Percentiles rank a stretch among this genome's conserved stretches.
Evolutionary conservation across 1,284 basidiomycete genomes (phyloP).

Genomic region (Irpex sp.): DNA sequence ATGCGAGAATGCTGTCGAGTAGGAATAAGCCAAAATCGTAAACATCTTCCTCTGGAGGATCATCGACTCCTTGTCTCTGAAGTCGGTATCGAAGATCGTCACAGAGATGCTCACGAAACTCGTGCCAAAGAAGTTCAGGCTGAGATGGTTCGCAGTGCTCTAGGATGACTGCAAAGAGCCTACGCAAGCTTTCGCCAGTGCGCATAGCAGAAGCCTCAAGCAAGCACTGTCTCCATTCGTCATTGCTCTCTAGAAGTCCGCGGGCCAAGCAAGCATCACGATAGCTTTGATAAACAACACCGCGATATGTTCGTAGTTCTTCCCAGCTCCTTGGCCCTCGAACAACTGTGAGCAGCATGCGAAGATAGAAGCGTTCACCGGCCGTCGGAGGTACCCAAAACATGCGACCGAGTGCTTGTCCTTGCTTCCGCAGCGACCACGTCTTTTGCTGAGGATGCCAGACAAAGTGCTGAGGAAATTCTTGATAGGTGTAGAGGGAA

Average conservation of each 20-base stretch:
- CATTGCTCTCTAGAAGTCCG: conserved; percentile 40
- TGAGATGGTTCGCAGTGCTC: neutral
- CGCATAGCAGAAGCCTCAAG: conserved; percentile 10
- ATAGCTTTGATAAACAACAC: neutral
- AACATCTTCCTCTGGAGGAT: neutral
- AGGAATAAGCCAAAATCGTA: neutral
- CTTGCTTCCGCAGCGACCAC: too few relatives aligned
- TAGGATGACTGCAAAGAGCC: neutral
- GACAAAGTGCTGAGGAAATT: conserved; percentile 20
- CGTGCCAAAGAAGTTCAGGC: neutral
- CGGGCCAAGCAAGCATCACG: conserved; percentile 10
- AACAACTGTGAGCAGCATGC: conserved; percentile 28
- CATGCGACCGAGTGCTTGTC: conserved; percentile 28
- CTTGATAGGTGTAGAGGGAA: conserved; percentile 17
- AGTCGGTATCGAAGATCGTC: neutral
- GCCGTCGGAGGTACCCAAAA: conserved; percentile 21
- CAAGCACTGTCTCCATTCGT: conserved; percentile 34
- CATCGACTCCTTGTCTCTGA: neutral
- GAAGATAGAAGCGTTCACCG: conserved; percentile 31
- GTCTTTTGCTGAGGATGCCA: conserved; percentile 16
- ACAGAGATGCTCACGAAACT: neutral
- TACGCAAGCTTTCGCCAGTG: neutral
- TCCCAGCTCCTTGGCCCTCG: conserved; percentile 12
- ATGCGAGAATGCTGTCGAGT: neutral
- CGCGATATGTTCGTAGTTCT: neutral